Conservation (phyloP, 495 filamentous ascomycete genomes). For the Echria macrotheca region DNA sequence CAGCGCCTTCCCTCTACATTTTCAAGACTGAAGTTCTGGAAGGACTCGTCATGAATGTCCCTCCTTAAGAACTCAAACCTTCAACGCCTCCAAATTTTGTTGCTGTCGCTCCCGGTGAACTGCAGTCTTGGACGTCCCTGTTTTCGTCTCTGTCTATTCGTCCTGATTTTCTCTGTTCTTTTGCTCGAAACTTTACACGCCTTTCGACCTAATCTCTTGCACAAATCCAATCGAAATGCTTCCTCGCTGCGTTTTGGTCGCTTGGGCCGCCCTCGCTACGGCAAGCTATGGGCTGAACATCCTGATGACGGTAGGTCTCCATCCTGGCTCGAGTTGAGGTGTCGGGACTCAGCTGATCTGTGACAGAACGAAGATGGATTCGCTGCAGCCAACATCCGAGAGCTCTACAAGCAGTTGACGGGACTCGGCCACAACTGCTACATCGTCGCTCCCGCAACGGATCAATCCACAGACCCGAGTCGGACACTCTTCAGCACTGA, state of each 20-base stretch:
- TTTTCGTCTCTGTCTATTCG: no score
- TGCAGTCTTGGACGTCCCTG: no score
- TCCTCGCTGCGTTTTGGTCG: conserved; percentile 2
- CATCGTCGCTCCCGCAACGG: conserved; percentile 28
- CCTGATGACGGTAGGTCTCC: conserved; percentile 17
- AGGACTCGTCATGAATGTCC: no score
- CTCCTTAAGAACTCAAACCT: no score
- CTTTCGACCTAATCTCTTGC: no score
- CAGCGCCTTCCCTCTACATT: no score
- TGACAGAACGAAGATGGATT: conserved; percentile 41
- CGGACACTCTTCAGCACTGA: conserved; percentile 24
- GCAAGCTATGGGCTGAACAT: conserved; percentile 15
- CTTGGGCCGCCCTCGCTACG: conserved; percentile 1
- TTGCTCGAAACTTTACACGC: no score
- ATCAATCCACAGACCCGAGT: conserved; percentile 24
- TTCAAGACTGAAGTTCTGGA: no score
- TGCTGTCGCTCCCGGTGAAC: no score
- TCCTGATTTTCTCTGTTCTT: no score
- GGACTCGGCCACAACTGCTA: conserved; percentile 34
- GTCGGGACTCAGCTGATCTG: neutral
- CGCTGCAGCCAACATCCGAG: conserved; percentile 36
- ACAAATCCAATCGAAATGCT: no score
- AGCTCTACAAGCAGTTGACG: conserved; percentile 35
- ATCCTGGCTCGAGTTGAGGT: neutral
- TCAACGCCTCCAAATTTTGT: no score